Conservation (phyloP, 306 rosid genomes). For the Morella rubra region DNA sequence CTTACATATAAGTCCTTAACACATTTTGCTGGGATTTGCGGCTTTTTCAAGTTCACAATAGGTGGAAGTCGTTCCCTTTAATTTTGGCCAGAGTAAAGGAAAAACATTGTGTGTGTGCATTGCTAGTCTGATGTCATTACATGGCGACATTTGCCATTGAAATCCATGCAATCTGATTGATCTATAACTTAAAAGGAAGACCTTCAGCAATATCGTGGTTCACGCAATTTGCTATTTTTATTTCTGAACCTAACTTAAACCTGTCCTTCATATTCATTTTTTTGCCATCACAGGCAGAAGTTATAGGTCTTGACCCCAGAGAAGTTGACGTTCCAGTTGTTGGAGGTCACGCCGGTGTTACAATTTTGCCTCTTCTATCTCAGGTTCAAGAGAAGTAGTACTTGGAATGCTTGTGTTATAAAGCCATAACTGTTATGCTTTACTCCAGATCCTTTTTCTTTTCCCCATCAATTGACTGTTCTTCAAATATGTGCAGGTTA, state of each 20-base stretch:
- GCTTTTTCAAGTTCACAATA: not conserved
- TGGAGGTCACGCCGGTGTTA: slow-evolving; percentile 94
- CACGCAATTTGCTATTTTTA: not conserved
- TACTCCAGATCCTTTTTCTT: not conserved
- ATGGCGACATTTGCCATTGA: slow-evolving; percentile 7
- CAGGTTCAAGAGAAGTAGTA: slow-evolving; percentile 55
- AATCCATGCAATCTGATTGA: not conserved
- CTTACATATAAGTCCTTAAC: not conserved
- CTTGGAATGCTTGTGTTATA: slow-evolving; percentile 4
- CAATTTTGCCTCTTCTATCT: slow-evolving; percentile 91
- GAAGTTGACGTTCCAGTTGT: slow-evolving; percentile 97
- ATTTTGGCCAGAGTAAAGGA: not conserved
- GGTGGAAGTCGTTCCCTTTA: not conserved
- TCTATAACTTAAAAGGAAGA: slow-evolving; percentile 9
- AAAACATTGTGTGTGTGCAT: not conserved
- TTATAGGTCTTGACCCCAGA: slow-evolving; percentile 86
- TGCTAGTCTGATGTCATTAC: not conserved
- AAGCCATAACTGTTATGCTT: not conserved
- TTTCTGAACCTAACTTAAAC: not conserved
- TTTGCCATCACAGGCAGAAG: slow-evolving; percentile 69
- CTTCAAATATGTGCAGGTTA: slow-evolving; percentile 53
- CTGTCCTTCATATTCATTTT: not conserved
- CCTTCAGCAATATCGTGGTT: not conserved
- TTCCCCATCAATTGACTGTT: slow-evolving; percentile 19
- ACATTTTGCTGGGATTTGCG: not conserved